These are phyloP conservation scores for Lanmaoa rubissima DNA, from an alignment of 768 basidiomycete genomes.

Conservation along the genomic window DNA sequence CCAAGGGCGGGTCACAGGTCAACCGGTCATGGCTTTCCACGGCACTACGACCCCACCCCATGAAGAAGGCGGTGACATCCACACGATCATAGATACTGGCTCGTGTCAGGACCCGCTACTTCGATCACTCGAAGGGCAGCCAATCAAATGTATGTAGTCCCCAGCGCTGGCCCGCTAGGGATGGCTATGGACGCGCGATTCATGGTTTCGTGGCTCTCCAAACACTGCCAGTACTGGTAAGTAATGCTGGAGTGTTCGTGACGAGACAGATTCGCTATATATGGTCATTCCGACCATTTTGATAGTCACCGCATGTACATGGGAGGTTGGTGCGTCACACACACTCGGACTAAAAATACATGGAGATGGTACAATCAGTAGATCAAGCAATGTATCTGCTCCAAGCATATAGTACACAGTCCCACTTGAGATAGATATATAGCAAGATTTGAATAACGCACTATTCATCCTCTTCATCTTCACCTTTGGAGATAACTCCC, in stretches of 20 bases:
- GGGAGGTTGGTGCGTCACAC: neutral
- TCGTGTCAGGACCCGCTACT: neutral
- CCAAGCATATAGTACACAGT: neutral
- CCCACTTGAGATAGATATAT: neutral
- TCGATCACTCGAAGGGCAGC: too few relatives aligned
- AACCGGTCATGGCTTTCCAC: neutral
- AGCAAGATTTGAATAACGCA: neutral
- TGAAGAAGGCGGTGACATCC: neutral
- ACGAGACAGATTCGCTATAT: too few relatives aligned
- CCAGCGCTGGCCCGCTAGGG: too few relatives aligned
- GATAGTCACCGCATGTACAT: neutral
- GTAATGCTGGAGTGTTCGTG: neutral
- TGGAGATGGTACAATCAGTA: neutral
- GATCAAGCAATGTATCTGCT: neutral
- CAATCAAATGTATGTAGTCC: too few relatives aligned
- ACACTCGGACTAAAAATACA: constrained; percentile 7
- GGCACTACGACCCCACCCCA: neutral
- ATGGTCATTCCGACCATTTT: too few relatives aligned
- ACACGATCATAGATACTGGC: neutral
- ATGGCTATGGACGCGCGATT: too few relatives aligned
- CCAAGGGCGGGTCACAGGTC: neutral
- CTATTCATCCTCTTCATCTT: constrained; percentile 19
- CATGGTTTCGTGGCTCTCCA: neutral
- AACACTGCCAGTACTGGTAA: neutral
- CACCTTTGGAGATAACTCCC: constrained; percentile 4